Evolutionary conservation across 352 stramenopile species (phyloP).

Genomic region (Globisporangium radiosum): DNA sequence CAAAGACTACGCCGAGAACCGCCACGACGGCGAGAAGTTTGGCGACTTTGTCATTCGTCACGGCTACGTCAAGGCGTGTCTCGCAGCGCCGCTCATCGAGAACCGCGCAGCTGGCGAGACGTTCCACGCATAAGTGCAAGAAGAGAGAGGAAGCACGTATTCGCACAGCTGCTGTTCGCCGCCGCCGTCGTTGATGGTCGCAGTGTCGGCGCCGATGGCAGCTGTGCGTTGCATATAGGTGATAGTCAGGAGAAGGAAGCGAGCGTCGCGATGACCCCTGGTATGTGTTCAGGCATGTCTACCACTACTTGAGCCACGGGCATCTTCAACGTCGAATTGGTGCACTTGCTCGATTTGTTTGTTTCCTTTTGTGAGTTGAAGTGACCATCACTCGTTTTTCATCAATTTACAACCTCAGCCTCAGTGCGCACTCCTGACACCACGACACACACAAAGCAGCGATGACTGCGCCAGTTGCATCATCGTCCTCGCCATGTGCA

Average conservation of each 20-base stretch:
- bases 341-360: too few species aligned
- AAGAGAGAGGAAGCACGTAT: neutral
- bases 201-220: neutral
- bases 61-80: slow-evolving; percentile 64
- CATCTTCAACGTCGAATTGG: neutral
- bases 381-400: too few species aligned
- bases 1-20: slow-evolving; percentile 68
- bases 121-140: slow-evolving; percentile 51
- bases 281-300: neutral
- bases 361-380: too few species aligned
- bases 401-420: too few species aligned
- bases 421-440: too few species aligned
- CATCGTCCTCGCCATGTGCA: neutral
- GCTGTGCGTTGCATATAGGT: neutral
- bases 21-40: slow-evolving; percentile 63
- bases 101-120: slow-evolving; percentile 53
- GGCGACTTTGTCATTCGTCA: slow-evolving; percentile 77
- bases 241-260: neutral
- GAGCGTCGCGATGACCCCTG: neutral
- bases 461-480: neutral
- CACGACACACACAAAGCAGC: neutral
- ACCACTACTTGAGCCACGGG: neutral
- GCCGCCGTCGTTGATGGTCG: neutral
- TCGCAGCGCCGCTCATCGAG: slow-evolving; percentile 52
- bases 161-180: neutral